Conservation (phyloP, 2,329 filamentous ascomycete genomes). For the Zarea fungicola region DNA sequence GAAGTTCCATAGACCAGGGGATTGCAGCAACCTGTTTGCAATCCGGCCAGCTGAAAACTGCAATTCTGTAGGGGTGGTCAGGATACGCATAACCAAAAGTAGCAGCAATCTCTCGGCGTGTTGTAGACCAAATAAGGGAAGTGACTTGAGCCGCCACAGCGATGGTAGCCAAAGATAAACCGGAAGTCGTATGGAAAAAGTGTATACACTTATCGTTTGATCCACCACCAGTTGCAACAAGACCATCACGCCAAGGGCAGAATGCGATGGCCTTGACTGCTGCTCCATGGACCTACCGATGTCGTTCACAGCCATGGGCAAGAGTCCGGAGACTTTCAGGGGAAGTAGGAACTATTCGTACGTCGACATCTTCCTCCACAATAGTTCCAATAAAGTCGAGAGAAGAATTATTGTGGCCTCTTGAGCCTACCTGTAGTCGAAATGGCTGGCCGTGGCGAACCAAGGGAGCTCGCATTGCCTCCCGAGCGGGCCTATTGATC, state of each 20-base stretch:
- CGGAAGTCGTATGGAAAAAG: constrained; percentile 85
- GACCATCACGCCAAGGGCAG: constrained; percentile 83
- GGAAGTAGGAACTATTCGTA: constrained; percentile 24
- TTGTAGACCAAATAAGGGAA: constrained; percentile 83
- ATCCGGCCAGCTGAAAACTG: constrained; percentile 90
- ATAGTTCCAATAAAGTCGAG: constrained; percentile 1
- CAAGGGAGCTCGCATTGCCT: background rate
- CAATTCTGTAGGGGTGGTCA: constrained; percentile 82
- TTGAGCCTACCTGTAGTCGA: background rate
- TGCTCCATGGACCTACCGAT: constrained; percentile 74
- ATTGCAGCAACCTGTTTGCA: constrained; percentile 82
- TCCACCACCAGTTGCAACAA: constrained; percentile 87
- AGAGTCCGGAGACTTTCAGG: constrained; percentile 42
- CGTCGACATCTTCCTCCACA: constrained; percentile 16
- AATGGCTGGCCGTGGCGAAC: constrained; percentile 9
- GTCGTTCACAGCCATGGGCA: constrained; percentile 53
- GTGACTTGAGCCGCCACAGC: constrained; percentile 92
- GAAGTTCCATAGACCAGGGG: constrained; percentile 73
- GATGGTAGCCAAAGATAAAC: constrained; percentile 81
- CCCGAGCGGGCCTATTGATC: background rate
- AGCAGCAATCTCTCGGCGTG: constrained; percentile 78
- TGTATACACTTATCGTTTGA: constrained; percentile 94
- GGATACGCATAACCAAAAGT: constrained; percentile 93
- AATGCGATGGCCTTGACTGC: constrained; percentile 97
- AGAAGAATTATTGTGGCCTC: background rate